Base-by-base conservation (phyloP, 2,329 filamentous ascomycete genomes). In the Penicillium expansum region DNA sequence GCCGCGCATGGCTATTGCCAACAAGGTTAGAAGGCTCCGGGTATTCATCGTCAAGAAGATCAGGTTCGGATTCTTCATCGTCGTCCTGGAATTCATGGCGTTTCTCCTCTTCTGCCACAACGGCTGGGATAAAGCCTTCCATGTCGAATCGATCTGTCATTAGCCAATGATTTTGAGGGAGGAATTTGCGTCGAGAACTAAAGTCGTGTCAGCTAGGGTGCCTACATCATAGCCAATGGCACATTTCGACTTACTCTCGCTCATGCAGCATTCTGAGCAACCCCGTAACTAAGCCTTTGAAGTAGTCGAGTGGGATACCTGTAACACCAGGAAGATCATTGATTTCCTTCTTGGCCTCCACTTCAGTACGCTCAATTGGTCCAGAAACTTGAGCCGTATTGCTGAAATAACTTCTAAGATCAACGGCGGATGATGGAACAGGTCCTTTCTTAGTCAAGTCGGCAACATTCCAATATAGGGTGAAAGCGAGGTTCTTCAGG, bases 101-200 rank as follows among this genome's bases (percentile, higher is more conserved):
- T 48, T 80, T 83, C 69, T 95, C 87, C 70, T 97, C 92, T 74
- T 99, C 94, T 44, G 86, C 81, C 3, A 97, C 92, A 1, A 97
- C 92, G 2, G 90, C 88, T 9, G 85, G 82, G 44, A 96, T 89
- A 68, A 97, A 97, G 0, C 88, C 86, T 60, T 89, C 86, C 87
- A 96, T 94, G 67, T 97, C 89, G 56, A 97, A 90, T 20, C 81
- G 80, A 59, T 86, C 88, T 0, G 89, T 94, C 92, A 97, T 97
- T 35, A 97, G 80, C 94, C 94, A 99, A 71, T 96, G 92, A 48
- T 86, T 84, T n/a, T 82, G 76, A 1, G 91, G 89, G 22, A 97
- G 76, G 69, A 97, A 97, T 30, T 84, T 86, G 22, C 92, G 86
- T 58, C 94, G 83, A 8, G 94, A 99, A 73, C 77, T 79, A 55